Base-by-base conservation (phyloP, 2,329 filamentous ascomycete species). In the Cladophialophora chaetospira region DNA sequence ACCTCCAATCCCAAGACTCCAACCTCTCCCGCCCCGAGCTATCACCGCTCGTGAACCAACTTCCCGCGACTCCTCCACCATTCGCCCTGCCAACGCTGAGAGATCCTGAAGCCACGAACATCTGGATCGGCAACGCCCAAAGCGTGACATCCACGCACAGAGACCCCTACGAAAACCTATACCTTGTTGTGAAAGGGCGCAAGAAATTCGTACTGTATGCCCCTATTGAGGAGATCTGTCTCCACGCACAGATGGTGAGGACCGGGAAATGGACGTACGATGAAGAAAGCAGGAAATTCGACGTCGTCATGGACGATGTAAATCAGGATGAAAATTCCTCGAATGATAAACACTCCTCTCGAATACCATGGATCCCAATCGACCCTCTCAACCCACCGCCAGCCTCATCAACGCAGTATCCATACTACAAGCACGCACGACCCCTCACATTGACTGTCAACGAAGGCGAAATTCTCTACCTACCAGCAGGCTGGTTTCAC, bases 161-260 rank as follows among this genome's bases (percentile, higher is more conserved):
- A 13, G 65, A 66, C 45, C 63, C 65, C 6, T 66, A 66, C 48
- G 63, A 66, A 57, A 66, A 66, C 28, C 55, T 66, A 1, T 66
- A 66, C 43, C 53, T 65, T 2, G 65, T 66, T 1, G 48, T 66
- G 1, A 57, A 53, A 25, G 65, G 65, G 0, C 44, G 40, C 13
- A 66, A 66, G 44, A 62, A 50, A 15, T 66, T 66, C 48, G 63
- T 56, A 5, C 53, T 66, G n/a, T 66, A 50, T 28, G 26, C 60
- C 9, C 63, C 65, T 2, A 55, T 62, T 8, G 65, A 66, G 50
- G 65, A 66, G 49, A 21, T 63, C 17, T 62, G 58, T 46, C 28
- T 66, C 36, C 55, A 60, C 38, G 59, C 58, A n/a, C 35, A 53
- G 47, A 47, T 26, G 19, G 59, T 63, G 3, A 25, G 54, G 48